Percentiles rank a stretch among this genome's conserved stretches.
These are phyloP conservation scores for Elaphomyces granulatus DNA, from an alignment of 495 filamentous ascomycete genomes.

Conservation along the genomic window DNA sequence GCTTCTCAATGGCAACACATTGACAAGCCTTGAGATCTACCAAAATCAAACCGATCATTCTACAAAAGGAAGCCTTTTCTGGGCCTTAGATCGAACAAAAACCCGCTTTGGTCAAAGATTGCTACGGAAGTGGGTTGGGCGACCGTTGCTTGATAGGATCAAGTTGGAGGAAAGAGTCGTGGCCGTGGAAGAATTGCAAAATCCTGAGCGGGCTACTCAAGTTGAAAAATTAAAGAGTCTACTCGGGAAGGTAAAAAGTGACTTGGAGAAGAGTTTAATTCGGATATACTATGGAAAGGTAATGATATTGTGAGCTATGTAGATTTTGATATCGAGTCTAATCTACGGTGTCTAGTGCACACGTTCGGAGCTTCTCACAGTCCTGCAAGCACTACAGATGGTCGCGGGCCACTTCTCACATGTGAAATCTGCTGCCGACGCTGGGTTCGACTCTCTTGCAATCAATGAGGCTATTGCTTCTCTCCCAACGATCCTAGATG, in stretches of 20 bases:
- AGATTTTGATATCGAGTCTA: conserved; percentile 10
- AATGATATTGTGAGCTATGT: not conserved
- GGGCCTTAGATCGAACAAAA: conserved; percentile 84
- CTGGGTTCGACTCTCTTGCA: conserved; percentile 57
- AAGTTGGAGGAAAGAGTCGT: conserved; percentile 70
- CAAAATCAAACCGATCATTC: conserved; percentile 84
- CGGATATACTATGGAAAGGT: conserved; percentile 91
- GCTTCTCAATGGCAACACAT: conserved; percentile 88
- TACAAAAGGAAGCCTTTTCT: conserved; percentile 82
- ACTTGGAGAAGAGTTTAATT: conserved; percentile 85
- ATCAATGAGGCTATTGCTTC: conserved; percentile 60
- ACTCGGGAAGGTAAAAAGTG: conserved; percentile 55
- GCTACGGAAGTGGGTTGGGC: conserved; percentile 88
- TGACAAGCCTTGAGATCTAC: conserved; percentile 91
- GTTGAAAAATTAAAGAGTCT: conserved; percentile 61
- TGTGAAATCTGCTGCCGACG: conserved; percentile 48
- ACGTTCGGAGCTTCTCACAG: conserved; percentile 72
- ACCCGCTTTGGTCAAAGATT: conserved; percentile 83
- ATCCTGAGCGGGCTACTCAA: conserved; percentile 43
- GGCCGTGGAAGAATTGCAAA: conserved; percentile 80
- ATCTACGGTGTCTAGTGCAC: conserved; percentile 43
- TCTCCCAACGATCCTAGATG: conserved; percentile 59
- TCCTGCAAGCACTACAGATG: conserved; percentile 70
- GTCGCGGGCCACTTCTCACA: conserved; percentile 60
- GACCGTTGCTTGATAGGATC: conserved; percentile 68